These are phyloP conservation scores for Nannochloropsis oceanica DNA, from an alignment of 108 stramenopile genomes.

Conservation along the genomic window DNA sequence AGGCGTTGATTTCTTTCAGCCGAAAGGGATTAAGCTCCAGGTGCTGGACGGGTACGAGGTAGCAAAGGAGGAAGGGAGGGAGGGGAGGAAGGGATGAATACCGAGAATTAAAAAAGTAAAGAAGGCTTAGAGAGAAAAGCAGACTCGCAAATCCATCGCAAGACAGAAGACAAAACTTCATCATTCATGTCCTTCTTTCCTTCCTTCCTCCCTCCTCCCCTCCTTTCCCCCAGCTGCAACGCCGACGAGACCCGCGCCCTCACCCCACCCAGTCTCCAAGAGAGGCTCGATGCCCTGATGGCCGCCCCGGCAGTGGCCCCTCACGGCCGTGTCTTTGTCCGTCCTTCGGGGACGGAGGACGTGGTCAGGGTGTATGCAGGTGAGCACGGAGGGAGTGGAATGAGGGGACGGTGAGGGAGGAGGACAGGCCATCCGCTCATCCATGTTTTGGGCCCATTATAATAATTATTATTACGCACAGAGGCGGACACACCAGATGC, in stretches of 20 bases:
- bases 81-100: no score
- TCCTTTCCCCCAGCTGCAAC: slow-evolving; percentile 41
- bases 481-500: not conserved
- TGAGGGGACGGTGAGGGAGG: no score
- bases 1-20: no score
- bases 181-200: not conserved
- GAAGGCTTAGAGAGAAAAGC: no score
- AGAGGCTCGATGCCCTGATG: slow-evolving; percentile 54
- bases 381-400: slow-evolving; percentile 16
- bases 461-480: not conserved
- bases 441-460: no score
- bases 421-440: no score
- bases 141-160: no score
- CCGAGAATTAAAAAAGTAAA: no score
- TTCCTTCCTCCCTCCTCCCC: not conserved
- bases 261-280: slow-evolving; percentile 61
- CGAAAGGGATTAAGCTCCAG: no score
- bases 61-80: no score
- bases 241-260: slow-evolving; percentile 73
- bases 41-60: no score
- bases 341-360: slow-evolving; percentile 96
- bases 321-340: slow-evolving; percentile 69
- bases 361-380: slow-evolving; percentile 97
- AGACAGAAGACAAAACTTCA: no score
- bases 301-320: slow-evolving; percentile 1